Evolutionary conservation across 1,284 basidiomycete species (phyloP), one percentile per base, ranked within the genome.

Genomic region (Puccinia polysora): DNA sequence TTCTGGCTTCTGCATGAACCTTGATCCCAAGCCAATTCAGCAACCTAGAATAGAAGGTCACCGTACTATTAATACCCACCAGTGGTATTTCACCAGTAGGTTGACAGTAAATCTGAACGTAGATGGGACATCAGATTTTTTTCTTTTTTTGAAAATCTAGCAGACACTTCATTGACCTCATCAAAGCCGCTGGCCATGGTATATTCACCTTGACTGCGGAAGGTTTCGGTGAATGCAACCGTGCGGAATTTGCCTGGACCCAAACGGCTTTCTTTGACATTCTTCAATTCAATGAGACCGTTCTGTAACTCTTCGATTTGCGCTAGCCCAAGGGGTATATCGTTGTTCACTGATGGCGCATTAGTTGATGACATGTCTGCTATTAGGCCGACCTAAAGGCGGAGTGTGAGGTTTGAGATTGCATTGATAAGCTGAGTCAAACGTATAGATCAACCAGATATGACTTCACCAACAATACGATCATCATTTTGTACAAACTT

Each of bases 251-350:
- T 74, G 15, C 78, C 76, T 10, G 73, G 60, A 20, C 75, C 75
- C 6, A 81, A 75, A 52, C 78, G 76, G 58, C 79, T 77, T 30
- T 77, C 76, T 75, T 82, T 82, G 58, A 76, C 76, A 8, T 75
- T 50, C 65, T 79, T 79, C 65, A 82, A 78, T 50, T 81, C 80
- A 73, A 79, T 75, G 20, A 82, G 75, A 1, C 81, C 79, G 49
- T 79, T 78, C 58, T 80, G 77, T 12, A 82, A 75, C 74, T 82
- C 81, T 74, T 82, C 81, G 59, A 81, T 76, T 75, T 82, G 81
- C 0, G 81, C 81, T 5, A 81, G 70, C 0, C 81, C 81, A n/a
- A 82, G 77, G 2, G 76, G 55, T 71, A 75, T 62, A 15, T 75
- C 75, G 25, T 75, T 62, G 4, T 79, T 77, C 1, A 78, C 79